Base-by-base conservation (phyloP, 371 early-diverging fungal species). In the Conidiobolus incongruus region DNA sequence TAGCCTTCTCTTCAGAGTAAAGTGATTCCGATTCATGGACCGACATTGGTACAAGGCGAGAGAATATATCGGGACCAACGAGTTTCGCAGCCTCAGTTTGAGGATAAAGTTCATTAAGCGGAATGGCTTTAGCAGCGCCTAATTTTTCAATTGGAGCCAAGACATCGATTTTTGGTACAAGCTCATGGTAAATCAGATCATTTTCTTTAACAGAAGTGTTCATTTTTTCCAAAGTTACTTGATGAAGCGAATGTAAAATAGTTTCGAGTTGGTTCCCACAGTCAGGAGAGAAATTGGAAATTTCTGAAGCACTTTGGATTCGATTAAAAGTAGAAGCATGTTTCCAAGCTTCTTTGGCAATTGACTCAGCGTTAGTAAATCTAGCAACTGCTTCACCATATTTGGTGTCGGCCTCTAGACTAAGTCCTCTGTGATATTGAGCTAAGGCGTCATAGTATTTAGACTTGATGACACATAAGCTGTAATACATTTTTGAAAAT, bases 1-100 rank as follows among this genome's bases (percentile, higher is more conserved):
- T 81, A 11, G 87, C 87, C 58, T 88, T 88, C 52, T 93, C 91
- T 52, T 92, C 95, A 15, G 88, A 88, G 47, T 94, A 94, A 47
- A 92, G 48, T 10, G 82, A 81, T 4, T 85, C 67, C 23, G 82
- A 74, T 56, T 94, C 91, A 52, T 91, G 92, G 1, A 94, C 83
- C 23, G 77, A 68, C 34, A 96, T 58, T 0, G 97, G 93, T 17
- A 96, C 74, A 30, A 96, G 66, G 13, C 69, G 60, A 21, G 68
- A 66, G 52, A 96, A 96, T 20, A 93, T 70, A 52, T 94, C 93
- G 1, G 70, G 60, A 1, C 82, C 84, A 49, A 79, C 72, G 4
- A 81, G 69, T 40, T 72, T 72, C 43, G 65, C 72, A 50, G 74
- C 65, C 39, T 84, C 85, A 16, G 60, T 63, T 1, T 63, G 66